Percentiles rank a stretch among this genome's conserved stretches.
phyloP scores from a whole-genome alignment of 306 rosid genomes.

The Prunus persica region Prunus_persica_NCBIv2 NC_034011.1:2897501-2898000 shows the following conservation, averaged over 20 bases:
- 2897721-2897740: conserved; percentile 28
- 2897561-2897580: conserved; percentile 61
- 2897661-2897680: conserved; percentile 43
- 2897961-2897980: not conserved
- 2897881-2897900: not conserved
- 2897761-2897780: conserved; percentile 31
- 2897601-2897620: conserved; percentile 67
- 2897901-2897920: not conserved
- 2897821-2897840: conserved; percentile 16
- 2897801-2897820: not conserved
- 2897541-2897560: conserved; percentile 44
- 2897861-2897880: not conserved
- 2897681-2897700: conserved; percentile 28
- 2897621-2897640: conserved; percentile 28
- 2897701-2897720: conserved; percentile 25
- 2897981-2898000: not conserved
- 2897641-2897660: conserved; percentile 51
- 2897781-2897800: conserved; percentile 53
- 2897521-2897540: conserved; percentile 33
- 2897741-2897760: conserved; percentile 28
- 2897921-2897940: not conserved
- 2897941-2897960: not conserved
- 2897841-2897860: conserved; percentile 22
- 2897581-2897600: conserved; percentile 70
- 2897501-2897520: conserved; percentile 4